phyloP scores from a whole-genome alignment of 2,329 filamentous ascomycete genomes.

The Diaporthe sp. region DNA sequence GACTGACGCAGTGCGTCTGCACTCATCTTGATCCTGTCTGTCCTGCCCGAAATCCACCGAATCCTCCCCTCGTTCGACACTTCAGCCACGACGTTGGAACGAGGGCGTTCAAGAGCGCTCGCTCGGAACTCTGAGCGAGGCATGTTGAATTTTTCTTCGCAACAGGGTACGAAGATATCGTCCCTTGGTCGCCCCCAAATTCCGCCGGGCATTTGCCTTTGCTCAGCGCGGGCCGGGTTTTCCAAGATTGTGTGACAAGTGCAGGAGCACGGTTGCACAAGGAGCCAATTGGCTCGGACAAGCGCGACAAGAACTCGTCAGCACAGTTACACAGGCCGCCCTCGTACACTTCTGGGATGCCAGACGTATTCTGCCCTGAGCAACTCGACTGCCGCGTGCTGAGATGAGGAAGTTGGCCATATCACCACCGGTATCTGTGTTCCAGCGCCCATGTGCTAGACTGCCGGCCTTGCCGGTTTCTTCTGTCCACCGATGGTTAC shows the following conservation, averaged over 20 bases:
- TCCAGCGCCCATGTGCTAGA: background rate
- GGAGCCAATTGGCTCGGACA: background rate
- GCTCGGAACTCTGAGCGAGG: background rate
- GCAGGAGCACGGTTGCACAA: background rate
- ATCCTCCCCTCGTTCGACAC: conserved; percentile 4
- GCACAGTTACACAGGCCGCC: background rate
- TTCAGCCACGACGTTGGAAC: conserved; percentile 10
- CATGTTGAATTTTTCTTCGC: background rate
- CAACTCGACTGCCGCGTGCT: background rate
- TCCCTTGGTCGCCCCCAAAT: conserved; percentile 20
- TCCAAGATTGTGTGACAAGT: conserved; percentile 1
- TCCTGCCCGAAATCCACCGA: background rate
- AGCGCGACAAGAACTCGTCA: background rate
- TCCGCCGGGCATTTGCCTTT: background rate
- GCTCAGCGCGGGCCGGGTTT: background rate
- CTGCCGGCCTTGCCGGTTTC: background rate
- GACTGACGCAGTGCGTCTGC: background rate
- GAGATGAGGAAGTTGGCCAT: background rate
- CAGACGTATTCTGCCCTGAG: background rate
- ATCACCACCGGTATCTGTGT: background rate
- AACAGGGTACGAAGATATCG: background rate
- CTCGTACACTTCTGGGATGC: background rate
- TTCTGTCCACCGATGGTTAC: background rate
- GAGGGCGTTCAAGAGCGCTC: background rate
- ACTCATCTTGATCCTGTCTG: conserved; percentile 6